Conservation (phyloP, 345 rosid genomes). For the Linum lewisii region DNA sequence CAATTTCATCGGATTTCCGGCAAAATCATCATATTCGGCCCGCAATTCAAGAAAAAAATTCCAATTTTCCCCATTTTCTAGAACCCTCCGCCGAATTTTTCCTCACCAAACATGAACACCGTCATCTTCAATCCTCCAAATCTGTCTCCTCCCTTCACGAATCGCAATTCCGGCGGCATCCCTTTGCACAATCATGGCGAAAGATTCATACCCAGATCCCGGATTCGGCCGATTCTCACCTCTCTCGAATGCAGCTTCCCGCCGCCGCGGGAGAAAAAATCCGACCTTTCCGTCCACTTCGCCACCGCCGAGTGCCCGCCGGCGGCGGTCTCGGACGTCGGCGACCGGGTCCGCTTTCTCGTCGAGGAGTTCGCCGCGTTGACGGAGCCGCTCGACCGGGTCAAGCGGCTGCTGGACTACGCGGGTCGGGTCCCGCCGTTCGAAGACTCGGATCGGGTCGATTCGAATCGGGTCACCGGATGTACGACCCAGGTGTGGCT, state of each 20-base stretch:
- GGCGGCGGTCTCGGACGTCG: background rate
- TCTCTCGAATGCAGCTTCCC: background rate
- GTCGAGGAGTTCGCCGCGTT: constrained; percentile 51
- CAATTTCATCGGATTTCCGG: background rate
- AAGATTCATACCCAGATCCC: background rate
- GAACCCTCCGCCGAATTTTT: background rate
- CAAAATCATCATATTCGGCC: background rate
- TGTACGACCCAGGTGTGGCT: constrained; percentile 94
- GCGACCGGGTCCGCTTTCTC: constrained; percentile 28
- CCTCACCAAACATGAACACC: background rate
- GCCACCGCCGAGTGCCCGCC: background rate
- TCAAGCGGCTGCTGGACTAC: constrained; percentile 64
- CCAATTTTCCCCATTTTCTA: background rate
- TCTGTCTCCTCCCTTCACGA: background rate
- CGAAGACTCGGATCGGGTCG: constrained; percentile 53
- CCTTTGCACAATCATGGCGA: background rate
- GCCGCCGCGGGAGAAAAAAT: background rate
- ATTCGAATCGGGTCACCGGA: constrained; percentile 52
- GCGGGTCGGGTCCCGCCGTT: constrained; percentile 50
- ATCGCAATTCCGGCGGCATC: background rate
- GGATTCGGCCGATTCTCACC: background rate
- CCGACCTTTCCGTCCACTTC: background rate
- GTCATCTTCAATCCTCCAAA: background rate
- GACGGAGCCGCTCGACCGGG: constrained; percentile 67
- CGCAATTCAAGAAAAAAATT: background rate